These are phyloP conservation scores for Linaria vulgaris DNA, from an alignment of 257 asterid genomes.

Conservation along the genomic window DNA sequence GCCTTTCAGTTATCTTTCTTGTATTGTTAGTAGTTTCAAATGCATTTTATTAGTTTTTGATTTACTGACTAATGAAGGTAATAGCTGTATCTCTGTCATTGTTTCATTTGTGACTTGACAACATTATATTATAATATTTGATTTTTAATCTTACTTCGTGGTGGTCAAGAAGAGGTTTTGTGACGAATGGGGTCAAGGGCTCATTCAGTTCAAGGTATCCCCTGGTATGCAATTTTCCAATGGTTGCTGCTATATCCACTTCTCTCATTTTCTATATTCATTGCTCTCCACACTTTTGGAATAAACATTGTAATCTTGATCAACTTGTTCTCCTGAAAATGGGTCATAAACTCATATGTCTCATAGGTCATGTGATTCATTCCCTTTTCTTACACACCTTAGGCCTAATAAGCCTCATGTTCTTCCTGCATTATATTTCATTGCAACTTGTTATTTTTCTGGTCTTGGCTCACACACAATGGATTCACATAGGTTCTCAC, in stretches of 20 bases:
- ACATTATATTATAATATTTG: no score
- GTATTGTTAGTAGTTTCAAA: background rate
- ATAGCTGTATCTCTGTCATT: no score
- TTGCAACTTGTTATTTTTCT: conserved; percentile 20
- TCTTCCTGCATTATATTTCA: conserved; percentile 24
- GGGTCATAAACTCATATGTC: conserved; percentile 5
- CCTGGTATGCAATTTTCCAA: conserved; percentile 76
- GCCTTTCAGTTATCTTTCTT: no score
- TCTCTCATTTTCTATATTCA: background rate
- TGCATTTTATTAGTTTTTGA: background rate
- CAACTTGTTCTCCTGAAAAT: background rate
- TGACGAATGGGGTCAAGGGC: conserved; percentile 66
- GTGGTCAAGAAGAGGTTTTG: conserved; percentile 62
- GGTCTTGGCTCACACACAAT: conserved; percentile 21
- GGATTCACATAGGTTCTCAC: conserved; percentile 39
- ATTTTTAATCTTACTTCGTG: conserved; percentile 72
- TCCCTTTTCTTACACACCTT: background rate
- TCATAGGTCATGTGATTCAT: conserved; percentile 14
- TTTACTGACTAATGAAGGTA: background rate
- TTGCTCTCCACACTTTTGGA: background rate
- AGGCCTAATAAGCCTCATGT: background rate
- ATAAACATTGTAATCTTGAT: conserved; percentile 3
- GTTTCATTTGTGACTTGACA: no score
- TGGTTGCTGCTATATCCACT: conserved; percentile 15
- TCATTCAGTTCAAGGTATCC: conserved; percentile 74